Evolutionary conservation across 2,329 filamentous ascomycete genomes (phyloP).

Genomic region (Cercospora zeina): DNA sequence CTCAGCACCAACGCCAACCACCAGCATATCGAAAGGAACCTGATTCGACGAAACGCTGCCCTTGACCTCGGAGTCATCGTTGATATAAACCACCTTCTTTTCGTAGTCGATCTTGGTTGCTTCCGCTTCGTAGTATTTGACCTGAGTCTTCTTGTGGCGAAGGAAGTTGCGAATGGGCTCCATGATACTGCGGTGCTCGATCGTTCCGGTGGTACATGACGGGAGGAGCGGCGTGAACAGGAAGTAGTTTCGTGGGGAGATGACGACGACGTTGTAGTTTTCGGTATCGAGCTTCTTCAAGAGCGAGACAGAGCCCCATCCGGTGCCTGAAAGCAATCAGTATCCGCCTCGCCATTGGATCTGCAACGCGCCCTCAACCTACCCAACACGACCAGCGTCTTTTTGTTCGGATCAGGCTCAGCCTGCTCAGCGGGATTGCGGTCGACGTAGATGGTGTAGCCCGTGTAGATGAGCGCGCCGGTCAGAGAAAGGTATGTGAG

Average conservation of each 20-base stretch:
- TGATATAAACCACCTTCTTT: conserved; percentile 82
- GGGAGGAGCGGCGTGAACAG: conserved; percentile 96
- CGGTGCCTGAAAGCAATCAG: conserved; percentile 65
- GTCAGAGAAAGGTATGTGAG: conserved; percentile 74
- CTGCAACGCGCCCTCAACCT: conserved; percentile 34
- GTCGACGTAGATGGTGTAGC: conserved; percentile 79
- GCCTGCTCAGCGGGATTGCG: conserved; percentile 79
- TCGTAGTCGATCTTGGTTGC: conserved; percentile 93
- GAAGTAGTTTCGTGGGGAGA: conserved; percentile 99
- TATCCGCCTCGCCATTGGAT: conserved; percentile 12
- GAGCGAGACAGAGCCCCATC: conserved; percentile 93
- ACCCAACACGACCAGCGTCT: conserved; percentile 96
- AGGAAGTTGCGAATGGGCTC: conserved; percentile 96
- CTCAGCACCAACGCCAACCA: conserved; percentile 94
- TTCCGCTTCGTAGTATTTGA: conserved; percentile 98
- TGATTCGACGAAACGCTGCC: conserved; percentile 79
- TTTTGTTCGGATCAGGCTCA: conserved; percentile 81
- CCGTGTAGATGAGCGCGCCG: conserved; percentile 68
- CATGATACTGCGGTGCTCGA: conserved; percentile 99
- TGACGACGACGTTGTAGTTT: conserved; percentile 95
- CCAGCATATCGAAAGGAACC: conserved; percentile 96
- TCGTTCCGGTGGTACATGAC: conserved; percentile 94
- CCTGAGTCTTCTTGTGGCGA: conserved; percentile 87
- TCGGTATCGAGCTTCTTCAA: conserved; percentile 98
- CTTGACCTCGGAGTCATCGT: conserved; percentile 90